These are phyloP conservation scores for Fragilaria crotonensis DNA, from an alignment of 108 stramenopile species.

Conservation along the genomic window DNA sequence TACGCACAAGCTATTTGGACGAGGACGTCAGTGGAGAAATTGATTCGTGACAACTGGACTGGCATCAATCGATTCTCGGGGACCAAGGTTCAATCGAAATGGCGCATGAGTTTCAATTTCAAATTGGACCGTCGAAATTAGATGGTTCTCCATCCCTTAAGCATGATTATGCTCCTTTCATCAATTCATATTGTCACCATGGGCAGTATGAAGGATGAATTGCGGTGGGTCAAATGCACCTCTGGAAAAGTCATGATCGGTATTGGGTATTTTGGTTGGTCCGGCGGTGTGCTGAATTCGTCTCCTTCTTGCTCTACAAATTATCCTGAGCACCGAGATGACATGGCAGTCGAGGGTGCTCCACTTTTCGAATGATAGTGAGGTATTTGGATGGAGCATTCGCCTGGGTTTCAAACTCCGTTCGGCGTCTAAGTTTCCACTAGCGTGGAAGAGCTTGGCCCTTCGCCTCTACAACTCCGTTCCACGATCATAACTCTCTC, in stretches of 20 bases:
- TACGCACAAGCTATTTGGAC: background rate
- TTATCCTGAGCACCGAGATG: no score
- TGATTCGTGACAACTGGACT: background rate
- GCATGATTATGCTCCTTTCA: background rate
- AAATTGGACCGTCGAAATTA: no score
- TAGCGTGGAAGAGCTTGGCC: no score
- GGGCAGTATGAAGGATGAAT: background rate
- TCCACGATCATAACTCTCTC: no score
- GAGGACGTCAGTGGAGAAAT: background rate
- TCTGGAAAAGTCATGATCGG: background rate
- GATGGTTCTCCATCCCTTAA: background rate
- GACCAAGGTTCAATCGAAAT: no score
- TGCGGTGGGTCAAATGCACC: background rate
- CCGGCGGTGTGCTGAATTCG: background rate
- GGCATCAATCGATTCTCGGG: background rate
- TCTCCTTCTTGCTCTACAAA: background rate
- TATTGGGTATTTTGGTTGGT: background rate
- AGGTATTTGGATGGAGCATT: no score
- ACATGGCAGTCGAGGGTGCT: no score
- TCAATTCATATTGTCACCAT: background rate
- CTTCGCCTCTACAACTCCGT: no score
- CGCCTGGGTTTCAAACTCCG: no score
- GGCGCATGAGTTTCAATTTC: no score
- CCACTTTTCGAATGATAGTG: no score
- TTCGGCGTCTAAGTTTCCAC: no score